A percentile compares a stretch with the other conserved stretches of the same genome.
Conservation (phyloP, 2,329 filamentous ascomycete genomes). For the Colletotrichum sublineola region DNA sequence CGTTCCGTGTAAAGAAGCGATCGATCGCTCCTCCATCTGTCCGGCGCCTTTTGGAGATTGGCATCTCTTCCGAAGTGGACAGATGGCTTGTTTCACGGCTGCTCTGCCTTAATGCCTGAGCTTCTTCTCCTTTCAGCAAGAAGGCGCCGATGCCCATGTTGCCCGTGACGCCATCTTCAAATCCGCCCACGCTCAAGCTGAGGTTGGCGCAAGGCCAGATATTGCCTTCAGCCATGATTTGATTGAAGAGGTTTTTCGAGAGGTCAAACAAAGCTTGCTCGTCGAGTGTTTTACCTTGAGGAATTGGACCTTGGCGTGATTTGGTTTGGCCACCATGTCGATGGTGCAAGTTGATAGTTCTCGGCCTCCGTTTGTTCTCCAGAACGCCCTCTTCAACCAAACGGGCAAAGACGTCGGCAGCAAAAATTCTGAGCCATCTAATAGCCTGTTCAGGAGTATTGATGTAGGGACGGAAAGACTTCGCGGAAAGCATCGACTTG, state of each 20-base stretch:
- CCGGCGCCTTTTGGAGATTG: slow-evolving; percentile 58
- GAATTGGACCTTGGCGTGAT: slow-evolving; percentile 82
- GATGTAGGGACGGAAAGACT: slow-evolving; percentile 91
- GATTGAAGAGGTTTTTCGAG: slow-evolving; percentile 80
- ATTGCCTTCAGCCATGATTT: slow-evolving; percentile 81
- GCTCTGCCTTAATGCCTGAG: slow-evolving; percentile 63
- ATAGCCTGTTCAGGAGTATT: slow-evolving; percentile 81
- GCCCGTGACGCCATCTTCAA: slow-evolving; percentile 86
- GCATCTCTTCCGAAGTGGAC: slow-evolving; percentile 30
- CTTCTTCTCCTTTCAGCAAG: slow-evolving; percentile 81
- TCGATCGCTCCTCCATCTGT: slow-evolving; percentile 65
- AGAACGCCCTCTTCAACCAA: slow-evolving; percentile 91
- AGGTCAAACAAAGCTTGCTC: slow-evolving; percentile 81
- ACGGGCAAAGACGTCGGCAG: slow-evolving; percentile 89
- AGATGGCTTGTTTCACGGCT: slow-evolving; percentile 44
- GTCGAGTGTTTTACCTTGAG: slow-evolving; percentile 79
- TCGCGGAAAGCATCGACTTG: slow-evolving; percentile 97
- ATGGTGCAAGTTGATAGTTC: slow-evolving; percentile 87
- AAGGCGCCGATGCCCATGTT: slow-evolving; percentile 91
- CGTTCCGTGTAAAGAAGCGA: slow-evolving; percentile 67
- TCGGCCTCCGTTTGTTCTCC: slow-evolving; percentile 88
- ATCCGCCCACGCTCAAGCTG: slow-evolving; percentile 89
- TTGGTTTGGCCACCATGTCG: slow-evolving; percentile 79
- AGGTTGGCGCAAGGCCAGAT: slow-evolving; percentile 95
- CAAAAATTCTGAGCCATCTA: slow-evolving; percentile 92